Evolutionary conservation across 1,284 basidiomycete genomes (phyloP).

Genomic region (Ustilago xerochloae): DNA sequence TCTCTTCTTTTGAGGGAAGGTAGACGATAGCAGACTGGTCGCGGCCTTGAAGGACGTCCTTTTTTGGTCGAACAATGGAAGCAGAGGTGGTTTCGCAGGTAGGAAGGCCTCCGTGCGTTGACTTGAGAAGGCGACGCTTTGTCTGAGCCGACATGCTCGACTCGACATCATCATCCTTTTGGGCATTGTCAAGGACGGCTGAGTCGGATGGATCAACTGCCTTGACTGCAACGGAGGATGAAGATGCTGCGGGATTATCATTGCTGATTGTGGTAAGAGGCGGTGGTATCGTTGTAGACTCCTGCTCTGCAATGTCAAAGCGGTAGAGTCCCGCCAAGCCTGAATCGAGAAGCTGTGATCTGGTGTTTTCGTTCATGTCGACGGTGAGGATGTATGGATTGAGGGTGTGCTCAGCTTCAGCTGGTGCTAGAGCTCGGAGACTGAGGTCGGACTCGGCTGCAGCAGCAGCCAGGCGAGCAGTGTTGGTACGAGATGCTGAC

Average conservation of each 20-base stretch:
- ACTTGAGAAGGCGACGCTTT: conserved; percentile 33
- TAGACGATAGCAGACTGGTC: conserved; percentile 39
- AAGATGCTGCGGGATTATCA: background rate
- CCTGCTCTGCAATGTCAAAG: conserved; percentile 39
- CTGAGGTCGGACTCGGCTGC: conserved; percentile 24
- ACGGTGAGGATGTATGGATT: conserved; percentile 21
- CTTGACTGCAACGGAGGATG: background rate
- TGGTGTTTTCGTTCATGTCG: conserved; percentile 1
- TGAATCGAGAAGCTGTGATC: conserved; percentile 4
- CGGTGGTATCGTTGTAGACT: conserved; percentile 20
- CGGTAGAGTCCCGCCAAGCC: conserved; percentile 24
- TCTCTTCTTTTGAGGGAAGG: conserved; percentile 32
- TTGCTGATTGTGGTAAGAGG: background rate
- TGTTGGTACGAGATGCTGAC: conserved; percentile 5
- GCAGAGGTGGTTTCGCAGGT: background rate
- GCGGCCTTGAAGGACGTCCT: conserved; percentile 18
- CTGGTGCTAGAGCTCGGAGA: conserved; percentile 19
- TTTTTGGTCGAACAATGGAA: conserved; percentile 6
- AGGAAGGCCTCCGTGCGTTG: conserved; percentile 10
- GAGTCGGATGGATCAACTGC: conserved; percentile 20
- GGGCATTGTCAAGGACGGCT: conserved; percentile 2
- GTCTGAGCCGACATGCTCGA: conserved; percentile 25
- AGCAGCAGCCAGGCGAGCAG: too few relatives aligned
- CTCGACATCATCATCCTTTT: conserved; percentile 8
- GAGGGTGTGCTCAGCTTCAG: conserved; percentile 6